A percentile compares a stretch with the other conserved stretches of the same genome.
Evolutionary conservation across 441 rosid species (phyloP).

Genomic region (Gossypium trilobum): DNA sequence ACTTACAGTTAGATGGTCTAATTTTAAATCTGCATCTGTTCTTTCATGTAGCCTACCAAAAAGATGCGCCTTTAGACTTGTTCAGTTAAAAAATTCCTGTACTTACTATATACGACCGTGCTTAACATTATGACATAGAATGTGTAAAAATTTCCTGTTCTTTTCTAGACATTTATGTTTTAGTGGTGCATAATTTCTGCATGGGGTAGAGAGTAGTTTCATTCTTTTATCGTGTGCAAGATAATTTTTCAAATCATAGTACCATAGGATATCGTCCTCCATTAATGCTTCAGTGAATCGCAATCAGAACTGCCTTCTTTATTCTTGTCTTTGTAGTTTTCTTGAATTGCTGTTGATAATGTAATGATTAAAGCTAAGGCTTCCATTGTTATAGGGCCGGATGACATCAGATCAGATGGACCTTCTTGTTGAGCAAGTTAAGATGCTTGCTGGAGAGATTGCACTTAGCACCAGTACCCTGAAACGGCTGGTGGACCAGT

Average conservation of each 20-base stretch:
- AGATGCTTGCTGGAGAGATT: slow-evolving; percentile 98
- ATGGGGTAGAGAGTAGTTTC: not conserved
- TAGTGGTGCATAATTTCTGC: not conserved
- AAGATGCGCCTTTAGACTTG: not conserved
- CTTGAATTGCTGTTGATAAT: not conserved
- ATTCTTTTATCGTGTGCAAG: not conserved
- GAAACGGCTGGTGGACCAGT: slow-evolving; percentile 86
- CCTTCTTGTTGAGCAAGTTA: slow-evolving; percentile 93
- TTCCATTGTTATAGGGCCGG: slow-evolving; percentile 40
- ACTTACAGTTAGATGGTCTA: not conserved
- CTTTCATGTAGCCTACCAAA: not conserved
- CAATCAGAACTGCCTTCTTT: not conserved
- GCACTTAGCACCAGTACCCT: slow-evolving; percentile 91
- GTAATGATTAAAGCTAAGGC: slow-evolving; percentile 13
- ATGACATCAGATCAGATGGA: slow-evolving; percentile 92
- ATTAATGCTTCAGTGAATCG: not conserved
- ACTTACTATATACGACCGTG: not conserved
- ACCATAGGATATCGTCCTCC: not conserved
- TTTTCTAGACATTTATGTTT: not conserved
- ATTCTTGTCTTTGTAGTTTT: not conserved
- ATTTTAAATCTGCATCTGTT: not conserved
- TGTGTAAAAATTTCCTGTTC: not conserved
- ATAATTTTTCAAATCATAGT: not conserved
- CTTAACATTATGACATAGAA: not conserved
- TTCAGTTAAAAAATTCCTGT: not conserved